A percentile compares a stretch with the other conserved stretches of the same genome.
These are phyloP conservation scores for Neurospora africana DNA, from an alignment of 495 filamentous ascomycete species.

Conservation along the genomic window DNA sequence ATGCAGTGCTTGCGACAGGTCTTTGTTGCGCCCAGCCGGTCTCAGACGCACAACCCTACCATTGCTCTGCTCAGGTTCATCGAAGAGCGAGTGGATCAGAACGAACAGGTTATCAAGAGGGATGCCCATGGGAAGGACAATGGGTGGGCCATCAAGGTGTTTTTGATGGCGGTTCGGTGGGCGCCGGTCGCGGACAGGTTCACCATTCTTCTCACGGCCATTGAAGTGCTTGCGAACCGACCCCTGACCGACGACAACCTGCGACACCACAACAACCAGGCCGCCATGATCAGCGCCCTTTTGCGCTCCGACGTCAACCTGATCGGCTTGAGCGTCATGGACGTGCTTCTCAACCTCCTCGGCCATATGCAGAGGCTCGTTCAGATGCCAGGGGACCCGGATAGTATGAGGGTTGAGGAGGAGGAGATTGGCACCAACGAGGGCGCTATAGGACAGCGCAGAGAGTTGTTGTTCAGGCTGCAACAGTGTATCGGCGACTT, in stretches of 20 bases:
- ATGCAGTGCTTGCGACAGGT: slow-evolving; percentile 73
- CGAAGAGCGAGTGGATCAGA: slow-evolving; percentile 41
- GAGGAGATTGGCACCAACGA: slow-evolving; percentile 18
- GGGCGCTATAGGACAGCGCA: slow-evolving; percentile 20
- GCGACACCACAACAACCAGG: slow-evolving; percentile 58
- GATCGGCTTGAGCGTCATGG: slow-evolving; percentile 89
- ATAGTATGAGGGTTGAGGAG: slow-evolving; percentile 24
- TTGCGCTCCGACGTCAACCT: slow-evolving; percentile 80
- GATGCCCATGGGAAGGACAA: slow-evolving; percentile 27
- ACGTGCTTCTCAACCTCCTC: slow-evolving; percentile 71
- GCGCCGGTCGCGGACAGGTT: slow-evolving; percentile 87
- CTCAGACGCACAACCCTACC: slow-evolving; percentile 67
- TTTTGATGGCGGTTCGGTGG: slow-evolving; percentile 69
- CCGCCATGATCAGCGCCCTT: slow-evolving; percentile 66
- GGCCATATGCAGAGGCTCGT: slow-evolving; percentile 67
- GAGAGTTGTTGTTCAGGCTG: slow-evolving; percentile 52
- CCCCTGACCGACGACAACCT: slow-evolving; percentile 55
- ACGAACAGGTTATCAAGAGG: slow-evolving; percentile 32
- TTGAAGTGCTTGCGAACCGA: slow-evolving; percentile 59
- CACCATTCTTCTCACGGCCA: slow-evolving; percentile 67
- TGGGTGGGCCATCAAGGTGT: slow-evolving; percentile 70
- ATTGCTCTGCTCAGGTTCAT: slow-evolving; percentile 62
- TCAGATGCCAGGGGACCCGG: slow-evolving; percentile 47
- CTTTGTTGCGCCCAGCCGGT: slow-evolving; percentile 62
- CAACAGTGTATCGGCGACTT: slow-evolving; percentile 72